These are phyloP conservation scores for Aspergillus fumigatus DNA, from an alignment of 2,329 filamentous ascomycete species.

Conservation along the genomic window DNA sequence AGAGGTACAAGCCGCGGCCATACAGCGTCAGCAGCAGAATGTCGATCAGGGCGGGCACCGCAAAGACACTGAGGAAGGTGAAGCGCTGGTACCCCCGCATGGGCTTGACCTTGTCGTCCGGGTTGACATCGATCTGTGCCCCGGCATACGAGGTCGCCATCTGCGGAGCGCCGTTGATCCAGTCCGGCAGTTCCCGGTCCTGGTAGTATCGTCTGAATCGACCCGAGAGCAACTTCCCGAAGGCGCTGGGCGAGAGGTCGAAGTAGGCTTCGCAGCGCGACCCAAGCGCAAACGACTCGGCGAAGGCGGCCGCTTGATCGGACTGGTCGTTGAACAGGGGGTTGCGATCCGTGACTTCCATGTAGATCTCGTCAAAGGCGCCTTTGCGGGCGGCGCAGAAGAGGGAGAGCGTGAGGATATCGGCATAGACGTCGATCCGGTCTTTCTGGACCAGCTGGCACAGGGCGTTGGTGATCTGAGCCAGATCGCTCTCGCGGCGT, in stretches of 20 bases:
- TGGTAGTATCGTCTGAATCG: constrained; percentile 43
- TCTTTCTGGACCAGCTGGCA: constrained; percentile 27
- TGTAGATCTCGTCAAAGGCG: constrained; percentile 59
- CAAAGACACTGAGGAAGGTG: constrained; percentile 58
- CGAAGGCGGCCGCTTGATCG: constrained; percentile 61
- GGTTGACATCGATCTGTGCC: constrained; percentile 51
- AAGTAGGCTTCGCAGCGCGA: constrained; percentile 62
- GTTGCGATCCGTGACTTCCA: constrained; percentile 59
- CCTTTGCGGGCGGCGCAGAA: constrained; percentile 55
- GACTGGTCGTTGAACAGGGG: constrained; percentile 57
- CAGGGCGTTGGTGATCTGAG: constrained; percentile 35
- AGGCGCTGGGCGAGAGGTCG: constrained; percentile 48
- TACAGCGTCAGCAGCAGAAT: constrained; percentile 56
- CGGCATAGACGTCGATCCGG: constrained; percentile 44
- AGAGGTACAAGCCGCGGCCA: constrained; percentile 59
- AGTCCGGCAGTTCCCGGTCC: constrained; percentile 47
- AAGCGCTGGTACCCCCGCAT: constrained; percentile 49
- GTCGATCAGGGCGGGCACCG: constrained; percentile 59
- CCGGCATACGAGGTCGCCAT: constrained; percentile 50
- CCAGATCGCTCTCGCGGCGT: constrained; percentile 32
- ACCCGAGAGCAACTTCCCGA: constrained; percentile 42
- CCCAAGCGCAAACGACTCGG: constrained; percentile 59
- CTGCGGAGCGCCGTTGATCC: constrained; percentile 47
- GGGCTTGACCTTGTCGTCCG: constrained; percentile 39
- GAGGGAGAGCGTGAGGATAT: constrained; percentile 54